These are phyloP conservation scores for Mychonastes homosphaera DNA, from an alignment of 139 green algal genomes.

Conservation along the genomic window DNA sequence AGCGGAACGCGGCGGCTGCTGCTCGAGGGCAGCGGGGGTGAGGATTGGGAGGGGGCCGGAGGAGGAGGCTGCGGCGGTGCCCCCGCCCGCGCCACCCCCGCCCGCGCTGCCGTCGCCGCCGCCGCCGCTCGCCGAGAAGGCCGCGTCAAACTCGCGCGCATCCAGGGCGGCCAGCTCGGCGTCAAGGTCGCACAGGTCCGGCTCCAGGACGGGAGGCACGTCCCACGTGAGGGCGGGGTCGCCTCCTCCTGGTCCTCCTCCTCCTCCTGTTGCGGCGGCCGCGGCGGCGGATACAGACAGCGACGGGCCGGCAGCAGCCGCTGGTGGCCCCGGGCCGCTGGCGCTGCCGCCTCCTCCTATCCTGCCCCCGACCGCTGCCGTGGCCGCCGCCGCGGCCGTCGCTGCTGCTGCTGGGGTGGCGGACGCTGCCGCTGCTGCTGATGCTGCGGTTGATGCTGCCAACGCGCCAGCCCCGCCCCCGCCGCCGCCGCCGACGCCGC, in stretches of 20 bases:
- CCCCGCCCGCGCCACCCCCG: not conserved
- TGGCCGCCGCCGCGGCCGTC: not conserved
- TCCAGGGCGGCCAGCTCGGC: too few species aligned
- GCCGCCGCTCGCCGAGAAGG: not conserved
- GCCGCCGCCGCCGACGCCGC: not conserved
- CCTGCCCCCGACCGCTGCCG: not conserved
- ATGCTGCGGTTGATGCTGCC: not conserved
- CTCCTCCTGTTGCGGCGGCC: not conserved
- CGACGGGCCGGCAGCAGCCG: not conserved
- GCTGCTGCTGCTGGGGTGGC: not conserved
- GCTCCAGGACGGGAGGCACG: conserved; percentile 35
- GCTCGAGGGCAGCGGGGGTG: too few species aligned
- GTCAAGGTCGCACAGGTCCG: conserved; percentile 19
- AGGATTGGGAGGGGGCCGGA: too few species aligned
- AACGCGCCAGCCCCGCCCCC: not conserved
- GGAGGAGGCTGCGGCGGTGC: too few species aligned
- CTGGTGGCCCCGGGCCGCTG: not conserved
- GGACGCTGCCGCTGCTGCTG: not conserved
- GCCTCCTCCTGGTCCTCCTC: not conserved
- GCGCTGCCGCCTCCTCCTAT: not conserved
- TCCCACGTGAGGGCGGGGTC: conserved; percentile 37
- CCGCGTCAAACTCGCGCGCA: conserved; percentile 8
- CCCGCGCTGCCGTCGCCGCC: not conserved
- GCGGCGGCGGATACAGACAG: not conserved
- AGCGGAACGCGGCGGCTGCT: conserved; percentile 1